Evolutionary conservation across 371 early-diverging fungal genomes (phyloP).

Genomic region (Rhizopus stolonifer): DNA sequence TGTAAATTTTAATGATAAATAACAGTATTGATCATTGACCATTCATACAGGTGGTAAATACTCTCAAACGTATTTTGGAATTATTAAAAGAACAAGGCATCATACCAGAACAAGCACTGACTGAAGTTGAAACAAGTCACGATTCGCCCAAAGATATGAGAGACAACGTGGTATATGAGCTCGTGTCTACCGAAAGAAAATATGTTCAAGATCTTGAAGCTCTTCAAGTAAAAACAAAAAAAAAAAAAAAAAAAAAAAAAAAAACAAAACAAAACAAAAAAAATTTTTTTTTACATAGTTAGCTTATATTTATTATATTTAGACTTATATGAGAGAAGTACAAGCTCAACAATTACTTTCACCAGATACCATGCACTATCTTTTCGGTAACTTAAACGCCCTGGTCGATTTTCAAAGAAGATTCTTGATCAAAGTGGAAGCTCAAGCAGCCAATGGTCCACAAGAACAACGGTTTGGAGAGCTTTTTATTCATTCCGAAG

Average conservation of each 20-base stretch:
- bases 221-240: slow-evolving; percentile 27
- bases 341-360: slow-evolving; percentile 38
- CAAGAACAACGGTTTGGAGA: slow-evolving; percentile 88
- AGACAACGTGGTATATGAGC: slow-evolving; percentile 83
- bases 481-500: slow-evolving; percentile 76
- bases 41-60: slow-evolving; percentile 38
- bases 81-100: slow-evolving; percentile 35
- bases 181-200: slow-evolving; percentile 87
- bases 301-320: background rate
- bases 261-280: slow-evolving; percentile 48
- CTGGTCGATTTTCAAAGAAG: slow-evolving; percentile 95
- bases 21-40: background rate
- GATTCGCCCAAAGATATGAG: slow-evolving; percentile 75
- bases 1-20: background rate
- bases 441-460: slow-evolving; percentile 64
- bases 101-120: slow-evolving; percentile 24
- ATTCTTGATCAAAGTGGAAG: slow-evolving; percentile 89
- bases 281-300: background rate
- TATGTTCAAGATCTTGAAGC: slow-evolving; percentile 87
- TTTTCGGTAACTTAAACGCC: slow-evolving; percentile 79
- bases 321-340: slow-evolving; percentile 54
- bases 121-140: slow-evolving; percentile 13
- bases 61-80: slow-evolving; percentile 34
- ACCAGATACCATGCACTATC: too few relatives aligned
- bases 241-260: too few relatives aligned